Conservation (phyloP, 1,284 basidiomycete species). For the Microbotryum silenes-acaulis region DNA sequence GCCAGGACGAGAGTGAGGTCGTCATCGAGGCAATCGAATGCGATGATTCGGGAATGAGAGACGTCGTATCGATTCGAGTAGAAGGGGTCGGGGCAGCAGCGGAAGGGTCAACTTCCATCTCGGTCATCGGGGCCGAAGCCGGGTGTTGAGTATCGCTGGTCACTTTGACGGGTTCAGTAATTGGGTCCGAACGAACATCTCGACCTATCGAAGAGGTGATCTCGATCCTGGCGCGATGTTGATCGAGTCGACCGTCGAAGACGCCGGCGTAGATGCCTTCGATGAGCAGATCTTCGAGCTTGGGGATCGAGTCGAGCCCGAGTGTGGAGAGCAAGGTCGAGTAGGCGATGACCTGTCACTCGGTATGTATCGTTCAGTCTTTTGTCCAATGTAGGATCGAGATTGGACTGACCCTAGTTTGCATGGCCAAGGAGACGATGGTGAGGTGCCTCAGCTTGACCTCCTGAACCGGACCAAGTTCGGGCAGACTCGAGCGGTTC, state of each 20-base stretch:
- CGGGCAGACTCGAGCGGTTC: conserved; percentile 57
- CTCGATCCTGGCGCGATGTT: conserved; percentile 74
- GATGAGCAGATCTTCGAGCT: conserved; percentile 90
- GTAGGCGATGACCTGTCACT: conserved; percentile 63
- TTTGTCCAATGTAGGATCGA: too few species aligned
- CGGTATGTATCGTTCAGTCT: too few species aligned
- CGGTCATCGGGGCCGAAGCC: neutral
- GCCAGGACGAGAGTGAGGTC: conserved; percentile 5
- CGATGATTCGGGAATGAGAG: neutral
- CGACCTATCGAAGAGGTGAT: conserved; percentile 85
- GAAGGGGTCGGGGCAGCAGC: neutral
- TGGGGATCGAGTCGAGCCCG: conserved; percentile 64
- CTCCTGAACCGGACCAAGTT: conserved; percentile 61
- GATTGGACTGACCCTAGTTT: conserved; percentile 55
- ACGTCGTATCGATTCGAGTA: neutral
- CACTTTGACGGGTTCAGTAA: neutral
- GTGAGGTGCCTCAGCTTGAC: conserved; percentile 87
- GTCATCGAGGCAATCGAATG: neutral
- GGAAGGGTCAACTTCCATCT: conserved; percentile 18
- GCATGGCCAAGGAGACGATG: conserved; percentile 67
- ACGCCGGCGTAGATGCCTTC: conserved; percentile 87
- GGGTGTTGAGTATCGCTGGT: neutral
- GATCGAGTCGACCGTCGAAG: conserved; percentile 81
- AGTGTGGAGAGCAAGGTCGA: conserved; percentile 56
- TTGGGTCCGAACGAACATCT: conserved; percentile 50